A percentile compares a stretch with the other conserved stretches of the same genome.
phyloP scores from a whole-genome alignment of 148 eudicot species.

The Vaccinium corymbosum region DNA sequence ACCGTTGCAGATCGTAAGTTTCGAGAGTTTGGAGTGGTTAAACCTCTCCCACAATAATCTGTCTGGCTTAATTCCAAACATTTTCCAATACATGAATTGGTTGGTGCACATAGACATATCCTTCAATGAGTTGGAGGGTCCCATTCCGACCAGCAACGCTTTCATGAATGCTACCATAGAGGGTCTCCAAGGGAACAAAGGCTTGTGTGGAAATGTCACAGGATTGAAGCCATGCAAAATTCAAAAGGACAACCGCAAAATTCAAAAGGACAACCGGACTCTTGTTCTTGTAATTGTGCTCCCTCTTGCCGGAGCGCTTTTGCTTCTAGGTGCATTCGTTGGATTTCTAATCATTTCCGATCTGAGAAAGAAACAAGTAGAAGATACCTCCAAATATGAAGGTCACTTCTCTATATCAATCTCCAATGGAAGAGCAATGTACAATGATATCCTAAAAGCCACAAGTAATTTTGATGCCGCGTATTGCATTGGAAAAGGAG shows the following conservation, averaged over 20 bases:
- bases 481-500: conserved; percentile 37
- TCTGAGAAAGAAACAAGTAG: neutral
- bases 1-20: conserved; percentile 22
- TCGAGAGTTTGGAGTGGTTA: conserved; percentile 26
- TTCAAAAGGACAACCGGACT: neutral
- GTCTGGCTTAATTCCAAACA: conserved; percentile 30
- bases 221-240: conserved; percentile 25
- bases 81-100: conserved; percentile 32
- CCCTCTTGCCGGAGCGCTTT: neutral
- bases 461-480: conserved; percentile 28
- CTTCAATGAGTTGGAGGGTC: conserved; percentile 34
- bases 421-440: conserved; percentile 23
- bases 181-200: conserved; percentile 28
- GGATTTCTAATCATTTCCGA: neutral
- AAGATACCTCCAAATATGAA: conserved; percentile 1
- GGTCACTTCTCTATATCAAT: conserved; percentile 23
- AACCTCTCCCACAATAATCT: conserved; percentile 34
- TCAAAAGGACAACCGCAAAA: conserved; percentile 16
- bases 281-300: conserved; percentile 13
- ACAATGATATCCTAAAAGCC: conserved; percentile 33
- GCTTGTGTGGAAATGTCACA: conserved; percentile 30
- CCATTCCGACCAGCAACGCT: conserved; percentile 29
- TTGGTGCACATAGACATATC: conserved; percentile 25
- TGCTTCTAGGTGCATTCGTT: neutral
- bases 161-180: conserved; percentile 26